Evolutionary conservation across 2,329 filamentous ascomycete species (phyloP).

Genomic region (Aspergillus aculeatinus): DNA sequence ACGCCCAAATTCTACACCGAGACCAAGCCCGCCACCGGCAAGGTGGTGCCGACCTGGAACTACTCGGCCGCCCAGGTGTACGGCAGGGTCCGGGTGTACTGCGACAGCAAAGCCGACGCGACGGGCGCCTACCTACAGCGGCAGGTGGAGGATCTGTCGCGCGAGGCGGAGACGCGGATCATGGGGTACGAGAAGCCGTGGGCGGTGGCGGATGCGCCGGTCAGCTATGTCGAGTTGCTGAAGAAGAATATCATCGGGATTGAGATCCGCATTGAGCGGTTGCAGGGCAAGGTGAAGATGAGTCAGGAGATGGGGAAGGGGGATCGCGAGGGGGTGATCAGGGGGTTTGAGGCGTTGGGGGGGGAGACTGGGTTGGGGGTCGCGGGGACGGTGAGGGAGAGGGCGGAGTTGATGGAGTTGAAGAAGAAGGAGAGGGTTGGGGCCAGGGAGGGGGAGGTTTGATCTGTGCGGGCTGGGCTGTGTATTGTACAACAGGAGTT

Average conservation of each 20-base stretch:
- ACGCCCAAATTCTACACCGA: slow-evolving; percentile 67
- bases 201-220: slow-evolving; percentile 61
- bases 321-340: slow-evolving; percentile 57
- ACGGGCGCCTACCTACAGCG: slow-evolving; percentile 49
- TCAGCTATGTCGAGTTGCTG: slow-evolving; percentile 56
- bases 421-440: background rate
- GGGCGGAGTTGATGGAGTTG: slow-evolving; percentile 25
- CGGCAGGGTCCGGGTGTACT: slow-evolving; percentile 56
- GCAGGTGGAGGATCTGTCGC: slow-evolving; percentile 29
- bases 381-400: slow-evolving; percentile 37
- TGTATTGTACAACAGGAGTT: no score
- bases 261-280: slow-evolving; percentile 55
- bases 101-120: slow-evolving; percentile 49
- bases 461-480: no score
- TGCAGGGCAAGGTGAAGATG: slow-evolving; percentile 67
- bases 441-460: no score
- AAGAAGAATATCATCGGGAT: slow-evolving; percentile 62
- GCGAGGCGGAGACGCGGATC: slow-evolving; percentile 52
- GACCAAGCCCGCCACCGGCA: slow-evolving; percentile 63
- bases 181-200: slow-evolving; percentile 60
- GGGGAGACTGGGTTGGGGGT: slow-evolving; percentile 40
- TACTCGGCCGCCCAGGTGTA: slow-evolving; percentile 66
- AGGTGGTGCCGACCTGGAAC: slow-evolving; percentile 71
- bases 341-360: slow-evolving; percentile 53
- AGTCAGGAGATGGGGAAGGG: slow-evolving; percentile 59